Evolutionary conservation across 169 alveolate genomes (phyloP).

Genomic region (Condylostoma magnum): DNA sequence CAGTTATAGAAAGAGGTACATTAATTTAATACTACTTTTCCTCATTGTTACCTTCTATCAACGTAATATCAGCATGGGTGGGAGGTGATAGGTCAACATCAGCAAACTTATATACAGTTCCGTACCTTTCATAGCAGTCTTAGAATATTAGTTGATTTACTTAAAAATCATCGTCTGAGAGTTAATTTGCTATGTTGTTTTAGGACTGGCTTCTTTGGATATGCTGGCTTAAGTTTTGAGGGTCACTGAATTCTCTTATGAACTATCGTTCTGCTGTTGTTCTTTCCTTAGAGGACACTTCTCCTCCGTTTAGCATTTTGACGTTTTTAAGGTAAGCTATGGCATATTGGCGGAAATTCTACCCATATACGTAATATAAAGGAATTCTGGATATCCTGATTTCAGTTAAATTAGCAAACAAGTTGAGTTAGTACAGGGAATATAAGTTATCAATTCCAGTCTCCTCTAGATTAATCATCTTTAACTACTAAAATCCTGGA

Average conservation of each 20-base stretch:
- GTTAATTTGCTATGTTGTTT: neutral
- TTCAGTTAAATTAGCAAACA: constrained; percentile 11
- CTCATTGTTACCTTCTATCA: neutral
- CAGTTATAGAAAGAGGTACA: constrained; percentile 12
- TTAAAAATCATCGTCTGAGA: neutral
- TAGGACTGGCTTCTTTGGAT: neutral
- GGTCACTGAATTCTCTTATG: constrained; percentile 26
- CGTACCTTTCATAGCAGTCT: neutral
- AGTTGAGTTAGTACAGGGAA: constrained; percentile 3
- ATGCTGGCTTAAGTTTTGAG: neutral
- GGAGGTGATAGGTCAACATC: constrained; percentile 16
- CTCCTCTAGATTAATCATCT: constrained; percentile 1
- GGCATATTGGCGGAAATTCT: neutral
- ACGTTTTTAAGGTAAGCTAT: neutral
- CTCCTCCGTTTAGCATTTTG: constrained; percentile 18
- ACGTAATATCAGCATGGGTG: neutral
- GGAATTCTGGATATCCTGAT: constrained; percentile 5
- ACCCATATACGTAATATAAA: neutral
- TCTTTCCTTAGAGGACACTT: constrained; percentile 19
- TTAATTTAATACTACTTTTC: neutral
- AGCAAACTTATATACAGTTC: constrained; percentile 19
- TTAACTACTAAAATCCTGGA: constrained; percentile 8
- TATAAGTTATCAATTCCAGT: neutral
- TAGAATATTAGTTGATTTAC: neutral
- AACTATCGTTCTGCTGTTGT: constrained; percentile 13